Percentiles rank a stretch among this genome's conserved stretches.
Evolutionary conservation across 1,284 basidiomycete genomes (phyloP).

Genomic region (Porogramme epimiltina): DNA sequence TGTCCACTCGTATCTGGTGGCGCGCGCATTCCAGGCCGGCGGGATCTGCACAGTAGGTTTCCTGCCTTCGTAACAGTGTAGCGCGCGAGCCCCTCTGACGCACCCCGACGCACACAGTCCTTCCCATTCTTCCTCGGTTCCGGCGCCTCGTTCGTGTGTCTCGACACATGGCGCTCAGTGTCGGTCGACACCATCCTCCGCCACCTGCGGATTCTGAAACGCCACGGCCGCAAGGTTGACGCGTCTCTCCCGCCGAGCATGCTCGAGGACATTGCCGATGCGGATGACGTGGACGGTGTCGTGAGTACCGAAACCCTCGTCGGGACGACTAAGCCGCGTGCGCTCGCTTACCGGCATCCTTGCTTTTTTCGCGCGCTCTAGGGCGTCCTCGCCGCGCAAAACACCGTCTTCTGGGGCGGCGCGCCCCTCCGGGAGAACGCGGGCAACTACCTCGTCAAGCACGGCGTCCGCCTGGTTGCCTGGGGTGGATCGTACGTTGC

Average conservation of each 20-base stretch:
- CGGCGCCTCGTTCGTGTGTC: constrained; percentile 7
- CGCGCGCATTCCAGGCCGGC: background rate
- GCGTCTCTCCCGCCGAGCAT: constrained; percentile 6
- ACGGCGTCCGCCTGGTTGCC: constrained; percentile 7
- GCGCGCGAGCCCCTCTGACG: background rate
- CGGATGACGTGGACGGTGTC: background rate
- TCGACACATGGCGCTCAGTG: constrained; percentile 5
- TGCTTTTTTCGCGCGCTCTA: background rate
- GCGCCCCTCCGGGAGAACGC: constrained; percentile 6
- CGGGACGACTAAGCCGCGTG: too few relatives aligned
- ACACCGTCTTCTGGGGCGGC: constrained; percentile 8
- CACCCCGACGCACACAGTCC: background rate
- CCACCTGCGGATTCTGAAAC: constrained; percentile 3
- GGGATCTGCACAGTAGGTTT: constrained; percentile 3
- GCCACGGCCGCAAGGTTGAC: constrained; percentile 3
- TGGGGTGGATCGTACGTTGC: constrained; percentile 11
- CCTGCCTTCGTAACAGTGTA: background rate
- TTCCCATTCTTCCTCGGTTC: constrained; percentile 9
- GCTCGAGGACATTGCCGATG: constrained; percentile 7
- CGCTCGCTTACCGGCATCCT: background rate
- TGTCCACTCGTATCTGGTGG: too few relatives aligned
- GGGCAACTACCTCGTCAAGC: background rate
- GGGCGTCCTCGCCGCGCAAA: constrained; percentile 3
- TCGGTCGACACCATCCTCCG: constrained; percentile 6
- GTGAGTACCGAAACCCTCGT: background rate